Percentiles rank a stretch among this genome's conserved stretches.
Conservation (phyloP, 805 yeast species). For the Spathaspora gorwiae region DNA sequence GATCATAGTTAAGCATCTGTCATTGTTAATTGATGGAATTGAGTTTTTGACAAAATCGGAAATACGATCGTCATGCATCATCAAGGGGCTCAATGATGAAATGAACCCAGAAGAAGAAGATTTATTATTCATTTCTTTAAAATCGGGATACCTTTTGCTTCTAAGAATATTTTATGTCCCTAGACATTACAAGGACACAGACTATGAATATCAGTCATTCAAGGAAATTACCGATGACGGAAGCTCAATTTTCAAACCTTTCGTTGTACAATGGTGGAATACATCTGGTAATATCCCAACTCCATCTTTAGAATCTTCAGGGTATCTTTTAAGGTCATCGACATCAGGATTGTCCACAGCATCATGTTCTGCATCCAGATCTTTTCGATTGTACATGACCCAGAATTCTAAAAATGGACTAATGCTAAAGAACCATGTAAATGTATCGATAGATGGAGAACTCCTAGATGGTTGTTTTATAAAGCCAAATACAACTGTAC, state of each 20-base stretch:
- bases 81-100: slow-evolving; percentile 16
- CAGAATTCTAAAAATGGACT: slow-evolving; percentile 34
- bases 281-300: slow-evolving; percentile 9
- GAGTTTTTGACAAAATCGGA: slow-evolving; percentile 28
- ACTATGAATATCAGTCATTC: slow-evolving; percentile 10
- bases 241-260: slow-evolving; percentile 32
- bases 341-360: slow-evolving; percentile 35
- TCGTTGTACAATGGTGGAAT: slow-evolving; percentile 51
- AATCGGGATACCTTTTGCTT: slow-evolving; percentile 38
- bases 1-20: slow-evolving; percentile 28
- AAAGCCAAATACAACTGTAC: slow-evolving; percentile 23
- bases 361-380: slow-evolving; percentile 30
- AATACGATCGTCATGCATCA: slow-evolving; percentile 27
- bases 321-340: slow-evolving; percentile 30
- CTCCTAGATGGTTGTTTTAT: slow-evolving; percentile 42
- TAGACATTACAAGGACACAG: slow-evolving; percentile 21
- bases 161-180: slow-evolving; percentile 37
- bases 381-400: slow-evolving; percentile 35
- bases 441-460: slow-evolving; percentile 38
- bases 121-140: slow-evolving; percentile 33
- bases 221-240: slow-evolving; percentile 6
- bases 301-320: slow-evolving; percentile 13
- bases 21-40: slow-evolving; percentile 25
- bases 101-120: slow-evolving; percentile 26
- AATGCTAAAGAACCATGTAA: slow-evolving; percentile 33